Evolutionary conservation across 805 yeast genomes (phyloP).

Genomic region (Candida michaelii): DNA sequence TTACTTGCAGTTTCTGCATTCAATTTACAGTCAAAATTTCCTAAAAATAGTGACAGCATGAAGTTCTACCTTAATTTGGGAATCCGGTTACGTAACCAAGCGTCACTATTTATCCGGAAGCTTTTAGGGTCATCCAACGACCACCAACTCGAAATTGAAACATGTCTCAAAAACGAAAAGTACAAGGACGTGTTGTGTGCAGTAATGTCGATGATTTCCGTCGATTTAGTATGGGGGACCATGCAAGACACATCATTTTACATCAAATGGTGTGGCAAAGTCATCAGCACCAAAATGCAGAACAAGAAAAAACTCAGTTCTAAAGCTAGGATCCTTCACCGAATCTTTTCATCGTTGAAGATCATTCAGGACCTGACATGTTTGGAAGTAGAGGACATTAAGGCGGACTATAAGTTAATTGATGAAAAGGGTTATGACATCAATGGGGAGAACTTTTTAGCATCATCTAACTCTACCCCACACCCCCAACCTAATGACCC

Average conservation of each 20-base stretch:
- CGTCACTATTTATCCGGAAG: constrained; percentile 62
- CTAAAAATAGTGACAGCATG: constrained; percentile 64
- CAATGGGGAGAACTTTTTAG: constrained; percentile 32
- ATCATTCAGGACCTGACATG: constrained; percentile 77
- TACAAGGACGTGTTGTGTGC: constrained; percentile 85
- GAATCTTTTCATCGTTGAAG: constrained; percentile 74
- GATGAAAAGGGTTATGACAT: constrained; percentile 39
- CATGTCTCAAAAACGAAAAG: constrained; percentile 53
- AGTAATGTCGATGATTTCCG: constrained; percentile 80
- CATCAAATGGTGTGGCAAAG: constrained; percentile 72
- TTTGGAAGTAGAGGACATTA: constrained; percentile 33
- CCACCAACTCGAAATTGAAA: constrained; percentile 39
- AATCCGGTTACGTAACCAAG: constrained; percentile 70
- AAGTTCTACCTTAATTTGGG: constrained; percentile 71
- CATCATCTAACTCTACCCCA: too few species aligned
- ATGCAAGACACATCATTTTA: constrained; percentile 82
- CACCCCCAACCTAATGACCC: neutral
- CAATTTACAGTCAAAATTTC: constrained; percentile 71
- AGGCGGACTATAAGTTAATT: constrained; percentile 16
- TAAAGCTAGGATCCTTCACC: constrained; percentile 74
- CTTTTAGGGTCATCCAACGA: constrained; percentile 43
- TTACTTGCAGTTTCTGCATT: constrained; percentile 79
- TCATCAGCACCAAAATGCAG: constrained; percentile 67
- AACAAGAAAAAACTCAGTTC: constrained; percentile 64
- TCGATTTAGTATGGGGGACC: constrained; percentile 88